phyloP scores from a whole-genome alignment of 108 stramenopile species.

The Pseudonitzschia pungens region DNA sequence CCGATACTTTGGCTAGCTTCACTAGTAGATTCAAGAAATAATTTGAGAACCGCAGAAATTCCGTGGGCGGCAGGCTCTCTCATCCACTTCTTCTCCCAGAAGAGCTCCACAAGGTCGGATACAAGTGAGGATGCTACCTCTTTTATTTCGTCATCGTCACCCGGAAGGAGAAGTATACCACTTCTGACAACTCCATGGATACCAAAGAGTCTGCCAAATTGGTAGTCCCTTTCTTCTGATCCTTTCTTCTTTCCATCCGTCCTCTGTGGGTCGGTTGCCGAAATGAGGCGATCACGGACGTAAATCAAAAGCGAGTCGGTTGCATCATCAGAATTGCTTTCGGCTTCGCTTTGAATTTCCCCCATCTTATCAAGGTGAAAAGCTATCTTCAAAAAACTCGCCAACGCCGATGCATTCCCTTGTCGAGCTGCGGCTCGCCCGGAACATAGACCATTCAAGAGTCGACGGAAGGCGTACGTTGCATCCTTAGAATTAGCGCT shows the following conservation, averaged over 20 bases:
- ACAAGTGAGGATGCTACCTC: conserved; percentile 17
- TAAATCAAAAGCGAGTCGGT: conserved; percentile 30
- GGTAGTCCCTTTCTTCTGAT: conserved; percentile 79
- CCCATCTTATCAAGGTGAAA: conserved; percentile 34
- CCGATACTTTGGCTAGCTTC: conserved; percentile 14
- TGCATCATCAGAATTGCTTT: conserved; percentile 5
- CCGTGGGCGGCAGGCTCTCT: conserved; percentile 81
- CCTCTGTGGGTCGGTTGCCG: conserved; percentile 43
- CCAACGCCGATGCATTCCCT: conserved; percentile 80
- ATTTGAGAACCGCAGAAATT: conserved; percentile 58
- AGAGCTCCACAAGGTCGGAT: conserved; percentile 71
- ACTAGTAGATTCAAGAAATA: conserved; percentile 26
- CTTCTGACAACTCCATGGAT: conserved; percentile 71
- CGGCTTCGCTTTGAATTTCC: conserved; percentile 40
- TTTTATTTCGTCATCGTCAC: conserved; percentile 9
- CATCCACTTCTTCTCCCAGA: conserved; percentile 75
- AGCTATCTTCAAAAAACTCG: conserved; percentile 68
- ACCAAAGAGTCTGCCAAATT: conserved; percentile 83
- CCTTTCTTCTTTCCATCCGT: conserved; percentile 66
- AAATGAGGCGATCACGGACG: conserved; percentile 55
- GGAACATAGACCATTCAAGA: conserved; percentile 80
- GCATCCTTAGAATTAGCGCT: conserved; percentile 70
- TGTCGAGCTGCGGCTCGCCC: conserved; percentile 84
- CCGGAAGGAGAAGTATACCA: conserved; percentile 46
- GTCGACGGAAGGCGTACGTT: conserved; percentile 71